These are phyloP conservation scores for Colletotrichum musicola DNA, from an alignment of 2,329 filamentous ascomycete genomes.

Conservation along the genomic window DNA sequence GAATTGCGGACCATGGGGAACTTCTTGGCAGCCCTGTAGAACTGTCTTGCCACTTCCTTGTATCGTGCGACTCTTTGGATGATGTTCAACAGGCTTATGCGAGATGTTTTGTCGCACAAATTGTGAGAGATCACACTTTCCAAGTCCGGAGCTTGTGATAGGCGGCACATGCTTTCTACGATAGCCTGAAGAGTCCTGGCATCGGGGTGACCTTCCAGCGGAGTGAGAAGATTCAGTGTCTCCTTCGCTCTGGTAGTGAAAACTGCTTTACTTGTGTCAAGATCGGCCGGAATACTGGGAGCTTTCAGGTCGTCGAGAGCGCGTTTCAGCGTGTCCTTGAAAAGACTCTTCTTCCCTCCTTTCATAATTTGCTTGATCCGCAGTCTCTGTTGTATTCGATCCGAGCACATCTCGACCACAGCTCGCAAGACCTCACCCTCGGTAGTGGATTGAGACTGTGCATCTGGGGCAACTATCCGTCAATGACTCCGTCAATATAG, in stretches of 20 bases:
- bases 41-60: background rate
- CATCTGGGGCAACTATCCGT: background rate
- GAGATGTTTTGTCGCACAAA: background rate
- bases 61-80: background rate
- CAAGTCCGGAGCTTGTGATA: background rate
- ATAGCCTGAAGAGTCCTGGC: background rate
- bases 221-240: background rate
- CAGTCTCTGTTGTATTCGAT: background rate
- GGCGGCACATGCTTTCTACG: background rate
- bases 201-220: background rate
- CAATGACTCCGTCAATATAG: background rate
- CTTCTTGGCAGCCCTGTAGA: background rate
- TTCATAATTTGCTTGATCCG: background rate
- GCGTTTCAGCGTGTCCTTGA: background rate
- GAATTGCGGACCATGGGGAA: background rate
- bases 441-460: background rate
- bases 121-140: background rate
- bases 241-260: background rate
- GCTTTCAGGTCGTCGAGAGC: background rate
- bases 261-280: background rate
- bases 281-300: background rate
- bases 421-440: background rate
- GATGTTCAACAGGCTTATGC: conserved; percentile 1
- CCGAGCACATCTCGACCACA: background rate
- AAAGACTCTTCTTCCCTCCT: background rate